phyloP scores from a whole-genome alignment of 257 asterid genomes.

The Solanum okadae region DNA sequence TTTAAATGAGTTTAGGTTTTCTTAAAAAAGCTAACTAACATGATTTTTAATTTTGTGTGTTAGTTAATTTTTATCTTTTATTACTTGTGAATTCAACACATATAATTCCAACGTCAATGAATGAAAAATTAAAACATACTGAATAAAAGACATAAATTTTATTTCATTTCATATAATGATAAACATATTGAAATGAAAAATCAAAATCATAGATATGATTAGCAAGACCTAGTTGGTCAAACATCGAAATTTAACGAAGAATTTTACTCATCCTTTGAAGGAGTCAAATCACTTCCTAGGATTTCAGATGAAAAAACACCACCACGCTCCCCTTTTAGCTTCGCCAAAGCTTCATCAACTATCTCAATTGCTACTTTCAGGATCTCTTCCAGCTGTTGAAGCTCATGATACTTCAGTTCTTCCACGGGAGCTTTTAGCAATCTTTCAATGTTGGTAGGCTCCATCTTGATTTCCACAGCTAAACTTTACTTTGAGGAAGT shows the following conservation, averaged over 20 bases:
- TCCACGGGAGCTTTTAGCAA: background rate
- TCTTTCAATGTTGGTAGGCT: background rate
- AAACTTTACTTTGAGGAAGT: background rate
- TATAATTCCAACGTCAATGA: too few relatives aligned
- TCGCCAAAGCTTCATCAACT: background rate
- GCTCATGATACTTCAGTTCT: background rate
- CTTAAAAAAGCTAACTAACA: background rate
- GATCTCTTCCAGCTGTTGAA: background rate
- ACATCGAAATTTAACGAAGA: background rate
- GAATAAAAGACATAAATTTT: background rate
- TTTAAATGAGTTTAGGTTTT: background rate
- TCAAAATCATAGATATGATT: too few relatives aligned
- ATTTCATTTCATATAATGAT: background rate
- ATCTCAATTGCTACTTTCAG: background rate
- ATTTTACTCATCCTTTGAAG: background rate
- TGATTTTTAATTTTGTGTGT: background rate
- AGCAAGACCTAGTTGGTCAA: background rate
- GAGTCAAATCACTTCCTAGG: background rate
- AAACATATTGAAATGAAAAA: too few relatives aligned
- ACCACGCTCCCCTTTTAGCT: background rate
- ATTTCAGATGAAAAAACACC: background rate
- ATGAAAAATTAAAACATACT: too few relatives aligned
- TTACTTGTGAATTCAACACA: background rate
- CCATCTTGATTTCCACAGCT: background rate
- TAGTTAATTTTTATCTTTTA: too few relatives aligned